Base-by-base conservation (phyloP, 2,329 filamentous ascomycete genomes). In the Colletotrichum orbiculare region DNA sequence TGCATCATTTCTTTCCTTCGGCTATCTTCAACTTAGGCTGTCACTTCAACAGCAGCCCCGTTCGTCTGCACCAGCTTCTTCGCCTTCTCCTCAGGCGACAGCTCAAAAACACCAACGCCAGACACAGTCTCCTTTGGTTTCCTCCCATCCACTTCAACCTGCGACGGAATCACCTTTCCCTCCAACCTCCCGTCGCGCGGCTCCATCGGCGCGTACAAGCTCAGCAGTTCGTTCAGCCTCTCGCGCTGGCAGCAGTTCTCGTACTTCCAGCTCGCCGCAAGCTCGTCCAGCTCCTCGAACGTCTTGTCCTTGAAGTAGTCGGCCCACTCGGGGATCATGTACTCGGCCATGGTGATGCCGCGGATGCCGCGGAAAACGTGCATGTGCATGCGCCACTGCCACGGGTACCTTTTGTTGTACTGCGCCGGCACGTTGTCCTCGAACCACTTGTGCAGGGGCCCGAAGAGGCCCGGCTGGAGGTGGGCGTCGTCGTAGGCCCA, bases 181-280 rank as follows among this genome's bases (percentile, higher is more conserved):
- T 73, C 54, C 25, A 75, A 49, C 15, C 66, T 50, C 34, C 48
- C 6, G 15, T 75, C 73, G 0, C 49, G 69, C 0, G 72, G 53
- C 39, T 65, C 62, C 73, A 75, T 75, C 0, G 73, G 71, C 0
- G 68, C 66, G 39, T 70, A 70, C 34, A 70, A 35, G 12, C 41
- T 9, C 35, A 69, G 52, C 11, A 68, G 10, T 68, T 78, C 74
- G 70, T 85, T 85, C 69, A 85, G 67, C 5, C 77, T 79, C 54
- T 81, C 76, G 37, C 84, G 74, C 69, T 83, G 81, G 49, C 82
- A 67, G 70, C 83, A 86, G 49, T 81, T 74, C 38, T 85, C 82
- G 70, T 84, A 85, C 54, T 76, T 78, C 71, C 85, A 87, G 68
- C 82, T 85, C 25, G 70, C 71, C 2, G 76, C 76, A 64, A 83